Conservation (phyloP, 441 rosid genomes). For the Biscutella laevigata region DNA sequence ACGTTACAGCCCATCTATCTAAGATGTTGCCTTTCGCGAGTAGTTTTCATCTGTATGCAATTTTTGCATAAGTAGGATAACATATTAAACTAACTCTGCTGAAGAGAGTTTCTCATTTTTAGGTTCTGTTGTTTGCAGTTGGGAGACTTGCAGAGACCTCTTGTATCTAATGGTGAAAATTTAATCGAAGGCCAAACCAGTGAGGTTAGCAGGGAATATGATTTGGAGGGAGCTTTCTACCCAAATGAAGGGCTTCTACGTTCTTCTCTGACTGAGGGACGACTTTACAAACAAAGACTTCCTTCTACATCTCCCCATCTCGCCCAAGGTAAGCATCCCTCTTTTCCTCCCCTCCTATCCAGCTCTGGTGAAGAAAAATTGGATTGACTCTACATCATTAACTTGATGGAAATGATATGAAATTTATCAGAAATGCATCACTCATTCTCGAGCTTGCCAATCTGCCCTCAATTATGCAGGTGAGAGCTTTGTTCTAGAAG, state of each 20-base stretch:
- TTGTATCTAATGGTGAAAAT: slow-evolving; percentile 47
- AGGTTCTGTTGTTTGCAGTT: slow-evolving; percentile 29
- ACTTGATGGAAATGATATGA: slow-evolving; percentile 2
- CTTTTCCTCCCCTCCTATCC: slow-evolving; percentile 2
- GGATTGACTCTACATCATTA: neutral
- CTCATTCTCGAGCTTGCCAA: neutral
- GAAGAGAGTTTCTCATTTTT: neutral
- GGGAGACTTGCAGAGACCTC: slow-evolving; percentile 68
- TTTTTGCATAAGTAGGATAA: neutral
- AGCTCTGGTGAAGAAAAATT: slow-evolving; percentile 1
- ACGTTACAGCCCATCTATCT: neutral
- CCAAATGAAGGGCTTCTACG: slow-evolving; percentile 54
- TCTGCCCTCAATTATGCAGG: slow-evolving; percentile 30
- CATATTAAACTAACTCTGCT: too few relatives aligned
- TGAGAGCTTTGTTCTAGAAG: slow-evolving; percentile 56
- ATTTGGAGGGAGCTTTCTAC: slow-evolving; percentile 60
- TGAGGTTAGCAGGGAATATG: slow-evolving; percentile 50
- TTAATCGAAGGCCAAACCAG: slow-evolving; percentile 36
- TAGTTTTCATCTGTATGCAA: neutral
- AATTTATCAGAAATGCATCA: neutral
- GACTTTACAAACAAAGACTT: slow-evolving; percentile 56
- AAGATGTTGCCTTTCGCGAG: neutral
- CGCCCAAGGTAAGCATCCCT: slow-evolving; percentile 33
- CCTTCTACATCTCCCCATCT: slow-evolving; percentile 41
- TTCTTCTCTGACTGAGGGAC: slow-evolving; percentile 44